Base-by-base conservation (phyloP, 495 filamentous ascomycete genomes). In the Terfezia boudieri region DNA sequence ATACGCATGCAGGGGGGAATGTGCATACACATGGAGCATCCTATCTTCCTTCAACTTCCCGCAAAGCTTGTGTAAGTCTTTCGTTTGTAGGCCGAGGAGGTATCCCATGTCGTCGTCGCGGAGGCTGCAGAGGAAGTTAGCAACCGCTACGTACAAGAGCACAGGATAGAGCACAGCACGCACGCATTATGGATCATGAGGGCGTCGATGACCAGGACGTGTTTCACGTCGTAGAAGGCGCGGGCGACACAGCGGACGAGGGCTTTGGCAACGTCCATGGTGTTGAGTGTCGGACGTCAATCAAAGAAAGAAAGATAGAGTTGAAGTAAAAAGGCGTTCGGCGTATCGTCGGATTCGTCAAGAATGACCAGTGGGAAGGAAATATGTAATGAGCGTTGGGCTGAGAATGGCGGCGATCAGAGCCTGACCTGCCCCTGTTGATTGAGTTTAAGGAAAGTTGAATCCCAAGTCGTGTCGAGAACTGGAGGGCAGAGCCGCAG, bases 191-290 rank as follows among this genome's bases (percentile, higher is more conserved):
- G 90, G 37, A 87, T 77, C 60, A 92, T 79, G 52, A 99, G 76
- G 54, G 92, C 87, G 74, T 99, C 90, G 37, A 99, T 70, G 16
- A 94, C 78, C 32, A 95, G 76, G 57, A 93, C 82, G 61, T 94
- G 82, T 56, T 86, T 78, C 51, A 82, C 87, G 53, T 86, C 78
- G 71, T 93, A 93, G 75, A 99, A 96, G 54, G 87, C 81, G 64
- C 90, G 89, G 56, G 79, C 81, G 53, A 88, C 81, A 61, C 77
- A 89, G 65, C 87, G 84, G 54, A 96, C 80, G 58, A 99, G 81
- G 12, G 80, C 79, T 65, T 85, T 83, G 37, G 87, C 85, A 50
- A 90, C 75, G 65, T 93, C 84, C 84, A 93, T 93, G 43, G 4
- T 20, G 43, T n/a, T 48, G 43, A 32, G 26, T 32, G 20, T 20